These are phyloP conservation scores for Microcera coccophila DNA, from an alignment of 2,329 filamentous ascomycete species.

Conservation along the genomic window DNA sequence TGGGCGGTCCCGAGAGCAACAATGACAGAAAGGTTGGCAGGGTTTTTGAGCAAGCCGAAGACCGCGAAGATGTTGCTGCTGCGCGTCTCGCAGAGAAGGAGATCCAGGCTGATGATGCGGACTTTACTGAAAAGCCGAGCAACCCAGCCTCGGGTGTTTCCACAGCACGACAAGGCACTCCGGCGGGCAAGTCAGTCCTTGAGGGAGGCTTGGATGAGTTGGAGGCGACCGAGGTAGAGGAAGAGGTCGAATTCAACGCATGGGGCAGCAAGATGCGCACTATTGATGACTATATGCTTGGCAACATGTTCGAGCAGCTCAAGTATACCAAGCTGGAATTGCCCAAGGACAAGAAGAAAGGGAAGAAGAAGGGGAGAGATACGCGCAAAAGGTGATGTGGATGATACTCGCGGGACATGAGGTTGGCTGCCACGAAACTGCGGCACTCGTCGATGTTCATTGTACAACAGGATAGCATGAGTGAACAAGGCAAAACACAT, in stretches of 20 bases:
- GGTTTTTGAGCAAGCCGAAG: constrained; percentile 84
- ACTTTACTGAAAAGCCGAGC: constrained; percentile 68
- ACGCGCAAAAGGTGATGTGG: constrained; percentile 44
- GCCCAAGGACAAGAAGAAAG: constrained; percentile 62
- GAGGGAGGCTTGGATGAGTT: constrained; percentile 30
- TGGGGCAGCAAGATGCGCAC: constrained; percentile 56
- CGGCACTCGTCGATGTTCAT: not conserved
- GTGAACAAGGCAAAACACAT: not conserved
- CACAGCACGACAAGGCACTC: constrained; percentile 50
- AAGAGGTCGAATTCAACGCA: constrained; percentile 53
- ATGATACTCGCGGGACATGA: not conserved
- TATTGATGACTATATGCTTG: constrained; percentile 73
- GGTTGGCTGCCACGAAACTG: not conserved
- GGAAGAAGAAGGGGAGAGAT: constrained; percentile 57
- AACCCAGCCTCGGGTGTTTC: constrained; percentile 45
- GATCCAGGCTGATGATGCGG: constrained; percentile 77
- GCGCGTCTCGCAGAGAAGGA: constrained; percentile 87
- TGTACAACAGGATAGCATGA: constrained; percentile 1
- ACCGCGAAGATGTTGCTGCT: constrained; percentile 84
- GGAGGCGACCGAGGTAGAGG: constrained; percentile 32
- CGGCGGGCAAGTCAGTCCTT: constrained; percentile 37
- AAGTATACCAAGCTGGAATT: constrained; percentile 58
- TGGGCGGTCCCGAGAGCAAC: constrained; percentile 62
- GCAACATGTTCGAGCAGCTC: constrained; percentile 60
- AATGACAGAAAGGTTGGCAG: constrained; percentile 61